Percentiles rank a stretch among this genome's conserved stretches.
Evolutionary conservation across 495 filamentous ascomycete genomes (phyloP).

Genomic region (Aspergillus conjunctus): DNA sequence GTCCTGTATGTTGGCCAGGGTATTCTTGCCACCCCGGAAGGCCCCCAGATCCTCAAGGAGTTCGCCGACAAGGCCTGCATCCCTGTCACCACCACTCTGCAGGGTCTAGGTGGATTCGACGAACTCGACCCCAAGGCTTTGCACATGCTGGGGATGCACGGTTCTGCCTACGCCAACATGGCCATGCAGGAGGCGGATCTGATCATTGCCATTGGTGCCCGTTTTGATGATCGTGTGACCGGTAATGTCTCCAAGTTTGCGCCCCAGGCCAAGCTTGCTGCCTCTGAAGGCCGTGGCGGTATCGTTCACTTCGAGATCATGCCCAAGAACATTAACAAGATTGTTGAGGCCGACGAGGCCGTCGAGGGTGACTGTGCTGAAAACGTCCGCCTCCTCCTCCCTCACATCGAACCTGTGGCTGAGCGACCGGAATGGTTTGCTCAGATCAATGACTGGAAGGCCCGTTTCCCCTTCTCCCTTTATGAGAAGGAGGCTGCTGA

Average conservation of each 20-base stretch:
- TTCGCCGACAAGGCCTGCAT: conserved; percentile 59
- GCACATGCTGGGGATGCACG: conserved; percentile 68
- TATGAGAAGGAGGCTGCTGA: conserved; percentile 72
- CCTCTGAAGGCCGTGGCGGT: conserved; percentile 56
- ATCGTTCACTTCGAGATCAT: conserved; percentile 68
- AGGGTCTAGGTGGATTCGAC: conserved; percentile 65
- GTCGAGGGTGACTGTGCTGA: conserved; percentile 61
- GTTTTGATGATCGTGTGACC: conserved; percentile 65
- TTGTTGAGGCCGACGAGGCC: conserved; percentile 61
- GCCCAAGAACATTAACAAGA: conserved; percentile 67
- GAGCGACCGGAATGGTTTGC: conserved; percentile 82
- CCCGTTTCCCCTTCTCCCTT: conserved; percentile 71
- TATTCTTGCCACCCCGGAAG: conserved; percentile 52
- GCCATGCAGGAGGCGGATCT: conserved; percentile 67
- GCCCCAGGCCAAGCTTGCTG: conserved; percentile 58
- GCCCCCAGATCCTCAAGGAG: conserved; percentile 55
- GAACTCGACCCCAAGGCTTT: conserved; percentile 59
- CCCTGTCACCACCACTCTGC: conserved; percentile 65
- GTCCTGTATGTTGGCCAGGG: conserved; percentile 64
- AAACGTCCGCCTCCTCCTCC: conserved; percentile 75
- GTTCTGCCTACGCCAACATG: conserved; percentile 64
- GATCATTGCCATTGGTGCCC: conserved; percentile 61
- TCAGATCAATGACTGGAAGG: conserved; percentile 88
- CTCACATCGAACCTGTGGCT: conserved; percentile 60
- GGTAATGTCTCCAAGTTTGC: conserved; percentile 57